Percentiles rank a stretch among this genome's conserved stretches.
Conservation (phyloP, 164 flowering plant genomes). For the Warburgia ugandensis region DNA sequence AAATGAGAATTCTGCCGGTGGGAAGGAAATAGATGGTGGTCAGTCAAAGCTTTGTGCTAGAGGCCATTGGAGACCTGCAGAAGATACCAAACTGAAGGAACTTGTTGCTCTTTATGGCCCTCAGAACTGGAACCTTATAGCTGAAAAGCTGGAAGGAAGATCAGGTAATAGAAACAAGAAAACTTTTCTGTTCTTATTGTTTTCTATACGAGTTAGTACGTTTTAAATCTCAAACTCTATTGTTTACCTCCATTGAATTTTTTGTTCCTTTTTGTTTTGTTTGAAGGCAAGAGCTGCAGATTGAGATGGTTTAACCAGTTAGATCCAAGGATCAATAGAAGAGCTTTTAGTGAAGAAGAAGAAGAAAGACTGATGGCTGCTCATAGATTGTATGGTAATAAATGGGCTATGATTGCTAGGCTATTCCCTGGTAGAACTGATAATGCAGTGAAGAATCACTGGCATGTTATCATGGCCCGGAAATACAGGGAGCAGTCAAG, state of each 20-base stretch:
- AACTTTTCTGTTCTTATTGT: too few species aligned
- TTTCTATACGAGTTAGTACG: too few species aligned
- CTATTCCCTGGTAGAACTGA: conserved; percentile 79
- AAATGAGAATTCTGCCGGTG: conserved; percentile 18
- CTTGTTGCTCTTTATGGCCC: conserved; percentile 71
- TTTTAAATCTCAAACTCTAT: too few species aligned
- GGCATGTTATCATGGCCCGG: conserved; percentile 84
- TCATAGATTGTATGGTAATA: conserved; percentile 63
- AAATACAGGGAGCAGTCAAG: conserved; percentile 61
- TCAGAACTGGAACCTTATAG: conserved; percentile 77
- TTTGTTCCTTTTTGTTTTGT: background rate
- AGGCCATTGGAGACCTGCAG: conserved; percentile 83
- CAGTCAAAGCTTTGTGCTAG: conserved; percentile 53
- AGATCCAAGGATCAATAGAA: conserved; percentile 69
- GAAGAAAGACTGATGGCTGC: conserved; percentile 70
- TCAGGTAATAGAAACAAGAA: too few species aligned
- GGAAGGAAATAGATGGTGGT: conserved; percentile 32
- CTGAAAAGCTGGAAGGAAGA: conserved; percentile 68
- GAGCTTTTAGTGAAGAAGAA: conserved; percentile 67
- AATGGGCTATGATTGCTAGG: conserved; percentile 83
- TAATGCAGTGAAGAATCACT: conserved; percentile 75
- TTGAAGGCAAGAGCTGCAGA: conserved; percentile 68
- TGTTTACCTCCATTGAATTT: too few species aligned
- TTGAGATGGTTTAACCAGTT: conserved; percentile 78
- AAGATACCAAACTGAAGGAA: conserved; percentile 61